These are phyloP conservation scores for Pelargonium fulgidum DNA, from an alignment of 441 rosid genomes.

Conservation along the genomic window DNA sequence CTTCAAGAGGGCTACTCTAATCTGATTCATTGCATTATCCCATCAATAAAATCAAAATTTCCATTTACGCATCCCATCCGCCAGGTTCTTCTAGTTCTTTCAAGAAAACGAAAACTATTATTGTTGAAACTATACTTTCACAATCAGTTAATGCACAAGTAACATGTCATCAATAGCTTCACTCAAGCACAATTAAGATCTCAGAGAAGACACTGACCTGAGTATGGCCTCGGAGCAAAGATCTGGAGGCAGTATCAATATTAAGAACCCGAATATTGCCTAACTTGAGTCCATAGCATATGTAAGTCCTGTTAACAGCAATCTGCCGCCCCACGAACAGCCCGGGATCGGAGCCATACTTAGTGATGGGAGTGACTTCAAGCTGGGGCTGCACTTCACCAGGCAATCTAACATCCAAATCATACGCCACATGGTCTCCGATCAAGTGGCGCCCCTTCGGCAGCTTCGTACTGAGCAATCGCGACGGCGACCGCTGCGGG, in stretches of 20 bases:
- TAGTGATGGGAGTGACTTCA: constrained; percentile 75
- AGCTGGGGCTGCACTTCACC: constrained; percentile 76
- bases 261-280: constrained; percentile 84
- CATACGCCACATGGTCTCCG: constrained; percentile 45
- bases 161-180: too few species aligned
- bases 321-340: constrained; percentile 75
- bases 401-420: constrained; percentile 45
- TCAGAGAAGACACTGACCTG: constrained; percentile 38
- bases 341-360: constrained; percentile 72
- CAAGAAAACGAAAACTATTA: too few species aligned
- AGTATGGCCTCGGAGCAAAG: constrained; percentile 74
- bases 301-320: constrained; percentile 71
- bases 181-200: too few species aligned
- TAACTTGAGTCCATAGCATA: constrained; percentile 81
- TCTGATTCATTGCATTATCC: too few species aligned
- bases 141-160: too few species aligned
- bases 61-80: too few species aligned
- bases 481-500: constrained; percentile 8
- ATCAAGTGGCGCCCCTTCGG: constrained; percentile 58
- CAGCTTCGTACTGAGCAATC: constrained; percentile 48
- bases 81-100: too few species aligned
- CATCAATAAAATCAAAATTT: too few species aligned
- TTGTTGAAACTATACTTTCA: too few species aligned
- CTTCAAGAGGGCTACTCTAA: too few species aligned
- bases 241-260: constrained; percentile 69